These are phyloP conservation scores for Mitragyna speciosa DNA, from an alignment of 257 asterid genomes.

Conservation along the genomic window DNA sequence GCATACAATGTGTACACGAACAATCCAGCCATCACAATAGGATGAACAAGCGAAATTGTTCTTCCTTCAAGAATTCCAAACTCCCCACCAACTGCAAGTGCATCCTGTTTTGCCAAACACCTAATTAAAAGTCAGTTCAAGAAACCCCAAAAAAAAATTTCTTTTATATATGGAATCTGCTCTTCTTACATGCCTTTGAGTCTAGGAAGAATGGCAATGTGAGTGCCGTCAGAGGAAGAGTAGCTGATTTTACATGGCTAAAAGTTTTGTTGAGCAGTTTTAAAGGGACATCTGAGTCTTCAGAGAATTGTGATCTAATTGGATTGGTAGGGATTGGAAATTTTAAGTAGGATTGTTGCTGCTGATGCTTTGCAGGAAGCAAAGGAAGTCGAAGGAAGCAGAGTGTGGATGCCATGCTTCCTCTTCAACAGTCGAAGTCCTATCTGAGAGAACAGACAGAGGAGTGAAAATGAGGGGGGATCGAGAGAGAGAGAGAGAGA, in stretches of 20 bases:
- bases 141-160: background rate
- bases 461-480: too few relatives aligned
- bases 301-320: slow-evolving; percentile 21
- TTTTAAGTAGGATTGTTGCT: slow-evolving; percentile 24
- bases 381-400: slow-evolving; percentile 47
- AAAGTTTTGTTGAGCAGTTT: slow-evolving; percentile 18
- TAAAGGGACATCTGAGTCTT: slow-evolving; percentile 23
- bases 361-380: slow-evolving; percentile 22
- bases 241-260: slow-evolving; percentile 41
- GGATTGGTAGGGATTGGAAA: slow-evolving; percentile 20
- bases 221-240: slow-evolving; percentile 66
- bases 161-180: background rate
- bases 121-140: background rate
- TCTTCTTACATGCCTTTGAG: slow-evolving; percentile 42
- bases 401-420: slow-evolving; percentile 73
- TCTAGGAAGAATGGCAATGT: slow-evolving; percentile 60
- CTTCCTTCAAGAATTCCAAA: slow-evolving; percentile 90
- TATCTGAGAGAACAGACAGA: too few relatives aligned
- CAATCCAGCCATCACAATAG: slow-evolving; percentile 69
- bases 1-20: slow-evolving; percentile 74
- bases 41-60: slow-evolving; percentile 72
- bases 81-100: slow-evolving; percentile 77
- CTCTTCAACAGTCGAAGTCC: background rate
- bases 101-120: slow-evolving; percentile 45
- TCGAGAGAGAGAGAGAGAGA: background rate